phyloP scores from a whole-genome alignment of 768 basidiomycete species.

The Cantharellus anzutake region DNA sequence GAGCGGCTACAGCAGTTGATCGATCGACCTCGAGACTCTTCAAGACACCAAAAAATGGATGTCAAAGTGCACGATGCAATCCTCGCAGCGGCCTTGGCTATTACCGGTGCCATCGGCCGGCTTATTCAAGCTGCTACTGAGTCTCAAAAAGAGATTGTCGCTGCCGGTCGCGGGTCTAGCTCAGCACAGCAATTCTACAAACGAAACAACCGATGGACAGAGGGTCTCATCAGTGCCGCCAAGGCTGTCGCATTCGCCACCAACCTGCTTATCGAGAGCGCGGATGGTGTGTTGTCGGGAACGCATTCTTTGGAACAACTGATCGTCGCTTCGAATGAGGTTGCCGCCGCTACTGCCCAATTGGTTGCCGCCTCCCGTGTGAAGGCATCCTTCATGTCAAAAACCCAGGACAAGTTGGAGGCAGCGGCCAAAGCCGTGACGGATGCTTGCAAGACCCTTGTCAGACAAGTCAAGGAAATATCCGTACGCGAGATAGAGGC shows the following conservation, averaged over 20 bases:
- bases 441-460: slow-evolving; percentile 91
- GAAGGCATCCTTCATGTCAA: slow-evolving; percentile 95
- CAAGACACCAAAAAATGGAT: slow-evolving; percentile 79
- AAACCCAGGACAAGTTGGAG: slow-evolving; percentile 93
- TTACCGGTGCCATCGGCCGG: slow-evolving; percentile 85
- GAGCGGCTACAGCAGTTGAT: slow-evolving; percentile 80
- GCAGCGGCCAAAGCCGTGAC: slow-evolving; percentile 94
- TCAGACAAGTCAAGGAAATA: slow-evolving; percentile 89
- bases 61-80: slow-evolving; percentile 97
- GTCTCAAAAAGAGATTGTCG: slow-evolving; percentile 95
- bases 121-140: slow-evolving; percentile 94
- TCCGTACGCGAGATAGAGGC: slow-evolving; percentile 69
- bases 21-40: slow-evolving; percentile 70
- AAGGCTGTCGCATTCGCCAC: slow-evolving; percentile 97
- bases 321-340: slow-evolving; percentile 99
- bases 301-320: slow-evolving; percentile 96
- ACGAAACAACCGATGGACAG: slow-evolving; percentile 98
- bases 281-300: slow-evolving; percentile 91
- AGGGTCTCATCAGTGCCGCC: slow-evolving; percentile 94
- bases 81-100: slow-evolving; percentile 79
- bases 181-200: slow-evolving; percentile 97
- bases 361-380: slow-evolving; percentile 96
- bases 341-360: slow-evolving; percentile 91
- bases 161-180: slow-evolving; percentile 83
- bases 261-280: slow-evolving; percentile 85